Conservation (phyloP, 345 rosid species). For the Gossypium anomalum region DNA sequence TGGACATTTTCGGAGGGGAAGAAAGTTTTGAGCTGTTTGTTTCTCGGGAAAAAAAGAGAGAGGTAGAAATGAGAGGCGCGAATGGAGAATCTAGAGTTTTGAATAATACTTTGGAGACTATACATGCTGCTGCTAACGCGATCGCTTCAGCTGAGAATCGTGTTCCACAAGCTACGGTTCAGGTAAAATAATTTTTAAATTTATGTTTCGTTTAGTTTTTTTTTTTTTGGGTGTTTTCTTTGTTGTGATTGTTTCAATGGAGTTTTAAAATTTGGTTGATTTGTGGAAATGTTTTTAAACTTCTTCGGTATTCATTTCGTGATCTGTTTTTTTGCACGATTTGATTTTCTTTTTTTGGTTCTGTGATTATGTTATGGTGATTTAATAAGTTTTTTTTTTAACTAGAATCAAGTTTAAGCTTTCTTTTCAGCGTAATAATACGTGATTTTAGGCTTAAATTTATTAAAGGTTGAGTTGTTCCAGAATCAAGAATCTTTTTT, state of each 20-base stretch:
- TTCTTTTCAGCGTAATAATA: neutral
- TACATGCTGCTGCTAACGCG: slow-evolving; percentile 88
- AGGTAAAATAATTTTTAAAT: slow-evolving; percentile 25
- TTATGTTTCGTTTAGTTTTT: neutral
- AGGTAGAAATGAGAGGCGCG: slow-evolving; percentile 41
- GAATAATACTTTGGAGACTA: slow-evolving; percentile 53
- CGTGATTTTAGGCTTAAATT: slow-evolving; percentile 6
- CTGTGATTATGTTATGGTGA: slow-evolving; percentile 2
- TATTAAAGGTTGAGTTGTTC: slow-evolving; percentile 20
- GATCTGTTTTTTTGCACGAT: slow-evolving; percentile 18
- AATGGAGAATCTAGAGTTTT: slow-evolving; percentile 33
- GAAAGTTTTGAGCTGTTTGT: slow-evolving; percentile 6
- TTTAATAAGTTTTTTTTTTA: neutral
- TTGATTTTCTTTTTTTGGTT: neutral
- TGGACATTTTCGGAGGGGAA: slow-evolving; percentile 19
- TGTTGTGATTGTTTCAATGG: neutral
- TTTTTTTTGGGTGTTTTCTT: neutral
- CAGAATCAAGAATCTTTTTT: slow-evolving; percentile 7
- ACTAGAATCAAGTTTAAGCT: neutral
- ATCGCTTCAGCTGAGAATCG: slow-evolving; percentile 72
- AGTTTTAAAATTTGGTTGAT: neutral
- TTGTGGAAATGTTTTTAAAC: slow-evolving; percentile 1
- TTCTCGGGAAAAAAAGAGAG: neutral
- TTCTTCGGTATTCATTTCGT: slow-evolving; percentile 3
- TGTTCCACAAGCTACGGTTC: slow-evolving; percentile 52